Evolutionary conservation across 225 moss, liverwort and hornwort species (phyloP).

Genomic region (Antitrichia curtipendula): DNA sequence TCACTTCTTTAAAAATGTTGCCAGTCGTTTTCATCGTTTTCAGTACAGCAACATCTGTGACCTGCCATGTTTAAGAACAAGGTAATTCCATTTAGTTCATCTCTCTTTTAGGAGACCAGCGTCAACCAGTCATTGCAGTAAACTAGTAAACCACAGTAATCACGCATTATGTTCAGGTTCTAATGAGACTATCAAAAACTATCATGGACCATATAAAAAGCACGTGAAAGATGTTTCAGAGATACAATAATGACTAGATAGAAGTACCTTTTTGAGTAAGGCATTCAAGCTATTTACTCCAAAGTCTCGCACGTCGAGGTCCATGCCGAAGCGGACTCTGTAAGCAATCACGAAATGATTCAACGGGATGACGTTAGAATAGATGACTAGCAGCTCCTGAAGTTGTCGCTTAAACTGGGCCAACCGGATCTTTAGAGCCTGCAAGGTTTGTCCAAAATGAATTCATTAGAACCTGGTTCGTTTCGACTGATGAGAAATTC

Average conservation of each 20-base stretch:
- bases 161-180: neutral
- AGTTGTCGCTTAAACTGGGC: neutral
- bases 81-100: neutral
- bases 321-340: rapidly evolving
- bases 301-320: neutral
- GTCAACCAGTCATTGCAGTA: neutral
- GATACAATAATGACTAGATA: neutral
- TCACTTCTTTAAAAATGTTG: neutral
- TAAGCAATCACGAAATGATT: neutral
- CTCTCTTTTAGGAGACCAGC: neutral
- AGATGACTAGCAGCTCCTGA: neutral
- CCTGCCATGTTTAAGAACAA: neutral
- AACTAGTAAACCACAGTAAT: neutral
- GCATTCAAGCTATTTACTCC: neutral
- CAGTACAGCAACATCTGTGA: neutral
- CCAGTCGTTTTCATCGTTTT: neutral
- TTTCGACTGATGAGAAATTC: neutral
- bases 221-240: neutral
- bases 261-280: neutral
- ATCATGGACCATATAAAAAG: neutral
- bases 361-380: neutral
- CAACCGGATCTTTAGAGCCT: neutral
- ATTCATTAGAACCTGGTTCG: neutral
- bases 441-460: neutral
- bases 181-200: neutral